phyloP scores from a whole-genome alignment of 495 filamentous ascomycete species.

The Neurospora sp. region DNA sequence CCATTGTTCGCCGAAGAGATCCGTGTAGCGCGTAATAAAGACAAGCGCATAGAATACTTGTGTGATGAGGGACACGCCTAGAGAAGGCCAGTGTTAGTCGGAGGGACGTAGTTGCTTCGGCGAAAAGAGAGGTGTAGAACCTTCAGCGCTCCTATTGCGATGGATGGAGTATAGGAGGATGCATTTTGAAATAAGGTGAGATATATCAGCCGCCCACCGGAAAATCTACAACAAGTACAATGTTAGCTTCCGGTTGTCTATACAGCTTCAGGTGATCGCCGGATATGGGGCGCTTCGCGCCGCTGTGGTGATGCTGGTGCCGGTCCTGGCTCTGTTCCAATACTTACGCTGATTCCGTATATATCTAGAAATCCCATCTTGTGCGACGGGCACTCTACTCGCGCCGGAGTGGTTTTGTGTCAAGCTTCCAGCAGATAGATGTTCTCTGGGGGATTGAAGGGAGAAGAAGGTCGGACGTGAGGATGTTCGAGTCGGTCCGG shows the following conservation, averaged over 20 bases:
- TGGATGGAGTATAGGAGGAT: constrained; percentile 91
- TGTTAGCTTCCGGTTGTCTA: not conserved
- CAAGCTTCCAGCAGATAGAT: not conserved
- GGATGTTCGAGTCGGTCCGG: not conserved
- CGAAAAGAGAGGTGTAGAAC: constrained; percentile 27
- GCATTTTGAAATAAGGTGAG: constrained; percentile 74
- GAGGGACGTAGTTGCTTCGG: not conserved
- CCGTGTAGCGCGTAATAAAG: constrained; percentile 79
- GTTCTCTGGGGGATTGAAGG: not conserved
- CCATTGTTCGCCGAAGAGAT: constrained; percentile 51
- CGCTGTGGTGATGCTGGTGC: not conserved
- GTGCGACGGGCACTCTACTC: not conserved
- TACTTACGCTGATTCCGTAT: not conserved
- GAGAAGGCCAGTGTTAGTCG: constrained; percentile 12
- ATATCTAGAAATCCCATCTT: not conserved
- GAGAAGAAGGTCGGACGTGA: not conserved
- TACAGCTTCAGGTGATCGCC: not conserved
- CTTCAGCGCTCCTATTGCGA: constrained; percentile 78
- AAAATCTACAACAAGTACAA: constrained; percentile 45
- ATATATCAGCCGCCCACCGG: constrained; percentile 70
- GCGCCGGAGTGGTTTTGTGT: not conserved
- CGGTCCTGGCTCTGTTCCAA: not conserved
- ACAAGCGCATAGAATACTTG: constrained; percentile 81
- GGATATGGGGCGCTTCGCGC: not conserved
- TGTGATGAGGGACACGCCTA: constrained; percentile 88